phyloP scores from a whole-genome alignment of 148 eudicot genomes.

The Vaccinium darrowii region DNA sequence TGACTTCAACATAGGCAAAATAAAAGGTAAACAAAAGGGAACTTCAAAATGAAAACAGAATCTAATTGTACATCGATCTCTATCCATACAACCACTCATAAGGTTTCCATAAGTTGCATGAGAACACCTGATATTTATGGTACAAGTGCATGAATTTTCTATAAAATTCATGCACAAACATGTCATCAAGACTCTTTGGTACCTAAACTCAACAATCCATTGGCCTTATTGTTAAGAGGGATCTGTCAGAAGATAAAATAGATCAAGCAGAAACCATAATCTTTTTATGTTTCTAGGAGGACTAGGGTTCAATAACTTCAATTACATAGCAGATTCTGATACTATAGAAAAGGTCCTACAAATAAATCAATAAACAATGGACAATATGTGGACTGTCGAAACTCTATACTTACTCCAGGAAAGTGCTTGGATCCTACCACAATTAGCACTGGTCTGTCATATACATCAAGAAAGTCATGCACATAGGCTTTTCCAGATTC shows the following conservation, averaged over 20 bases:
- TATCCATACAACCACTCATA: neutral
- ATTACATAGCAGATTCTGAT: neutral
- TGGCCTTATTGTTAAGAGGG: neutral
- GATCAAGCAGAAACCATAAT: neutral
- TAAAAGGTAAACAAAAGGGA: neutral
- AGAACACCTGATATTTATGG: neutral
- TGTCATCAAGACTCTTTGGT: neutral
- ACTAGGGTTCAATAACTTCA: neutral
- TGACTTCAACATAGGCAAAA: neutral
- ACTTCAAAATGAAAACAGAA: neutral
- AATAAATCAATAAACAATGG: neutral
- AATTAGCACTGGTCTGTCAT: constrained; percentile 73
- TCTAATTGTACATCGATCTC: neutral
- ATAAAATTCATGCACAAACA: neutral
- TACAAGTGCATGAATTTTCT: neutral
- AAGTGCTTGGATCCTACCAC: constrained; percentile 82
- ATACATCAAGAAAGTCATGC: constrained; percentile 70
- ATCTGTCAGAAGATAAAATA: neutral
- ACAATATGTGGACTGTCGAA: neutral
- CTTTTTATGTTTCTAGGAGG: neutral
- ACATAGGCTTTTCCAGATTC: constrained; percentile 77
- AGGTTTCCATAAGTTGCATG: neutral
- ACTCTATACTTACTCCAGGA: constrained; percentile 48
- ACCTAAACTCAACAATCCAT: neutral
- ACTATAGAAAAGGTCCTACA: neutral